Evolutionary conservation across 495 filamentous ascomycete genomes (phyloP).

Genomic region (Chaetomidium leptoderma): DNA sequence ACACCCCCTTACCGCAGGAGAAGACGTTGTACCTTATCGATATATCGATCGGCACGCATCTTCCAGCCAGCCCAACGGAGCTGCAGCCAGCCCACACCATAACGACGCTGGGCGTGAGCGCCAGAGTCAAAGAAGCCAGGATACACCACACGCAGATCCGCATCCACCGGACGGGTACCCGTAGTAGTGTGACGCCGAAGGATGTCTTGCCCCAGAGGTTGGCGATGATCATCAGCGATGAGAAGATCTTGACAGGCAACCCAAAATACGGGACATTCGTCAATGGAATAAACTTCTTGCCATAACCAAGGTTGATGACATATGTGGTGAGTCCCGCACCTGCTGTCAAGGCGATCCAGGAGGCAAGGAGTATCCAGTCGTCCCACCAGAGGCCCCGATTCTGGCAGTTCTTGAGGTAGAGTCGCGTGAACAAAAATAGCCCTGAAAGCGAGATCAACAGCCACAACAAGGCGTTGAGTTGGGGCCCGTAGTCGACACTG

Average conservation of each 20-base stretch:
- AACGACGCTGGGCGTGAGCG: slow-evolving; percentile 32
- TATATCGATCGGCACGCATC: slow-evolving; percentile 28
- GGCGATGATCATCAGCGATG: slow-evolving; percentile 23
- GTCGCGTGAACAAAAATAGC: slow-evolving; percentile 28
- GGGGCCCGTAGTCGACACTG: slow-evolving; percentile 22
- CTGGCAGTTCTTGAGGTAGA: slow-evolving; percentile 30
- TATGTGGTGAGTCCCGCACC: slow-evolving; percentile 20
- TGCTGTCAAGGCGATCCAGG: slow-evolving; percentile 22
- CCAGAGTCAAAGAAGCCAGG: slow-evolving; percentile 33
- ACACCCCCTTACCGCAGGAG: slow-evolving; percentile 21
- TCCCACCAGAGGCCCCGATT: slow-evolving; percentile 34
- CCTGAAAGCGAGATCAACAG: slow-evolving; percentile 26
- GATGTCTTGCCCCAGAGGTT: slow-evolving; percentile 31
- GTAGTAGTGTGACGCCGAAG: slow-evolving; percentile 30
- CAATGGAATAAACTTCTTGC: slow-evolving; percentile 22
- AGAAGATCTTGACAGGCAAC: slow-evolving; percentile 20
- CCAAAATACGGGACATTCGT: slow-evolving; percentile 19
- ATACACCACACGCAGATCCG: slow-evolving; percentile 20
- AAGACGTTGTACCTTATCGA: slow-evolving; percentile 27
- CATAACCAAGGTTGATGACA: slow-evolving; percentile 31
- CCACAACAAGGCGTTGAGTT: slow-evolving; percentile 25
- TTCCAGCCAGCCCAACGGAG: slow-evolving; percentile 18
- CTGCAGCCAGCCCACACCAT: slow-evolving; percentile 38
- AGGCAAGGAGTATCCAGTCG: slow-evolving; percentile 28
- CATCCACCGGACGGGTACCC: slow-evolving; percentile 25